Evolutionary conservation across 805 yeast genomes (phyloP).

Genomic region (Zygosaccharomyces gambellarensis): DNA sequence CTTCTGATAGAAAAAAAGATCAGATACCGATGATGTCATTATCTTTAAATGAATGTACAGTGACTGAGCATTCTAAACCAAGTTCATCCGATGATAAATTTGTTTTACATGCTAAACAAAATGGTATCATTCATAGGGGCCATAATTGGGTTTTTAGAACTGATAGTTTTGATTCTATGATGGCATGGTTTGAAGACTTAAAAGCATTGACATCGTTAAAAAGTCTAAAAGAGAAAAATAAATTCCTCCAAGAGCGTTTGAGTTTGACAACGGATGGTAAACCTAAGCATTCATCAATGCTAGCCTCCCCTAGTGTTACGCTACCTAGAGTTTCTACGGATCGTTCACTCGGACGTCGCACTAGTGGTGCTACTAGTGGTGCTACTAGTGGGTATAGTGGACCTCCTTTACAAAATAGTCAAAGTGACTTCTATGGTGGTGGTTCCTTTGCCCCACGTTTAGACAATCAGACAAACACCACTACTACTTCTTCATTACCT

Average conservation of each 20-base stretch:
- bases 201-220: constrained; percentile 59
- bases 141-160: constrained; percentile 95
- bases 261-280: constrained; percentile 19
- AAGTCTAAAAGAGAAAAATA: constrained; percentile 55
- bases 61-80: constrained; percentile 76
- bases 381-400: constrained; percentile 4
- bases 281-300: constrained; percentile 4
- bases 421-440: constrained; percentile 5
- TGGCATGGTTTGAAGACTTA: constrained; percentile 79
- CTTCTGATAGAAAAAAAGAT: constrained; percentile 76
- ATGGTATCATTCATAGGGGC: constrained; percentile 69
- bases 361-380: neutral
- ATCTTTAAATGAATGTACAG: constrained; percentile 69
- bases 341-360: neutral
- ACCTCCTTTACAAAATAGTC: constrained; percentile 1
- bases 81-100: constrained; percentile 71
- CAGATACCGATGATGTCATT: constrained; percentile 79
- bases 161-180: constrained; percentile 75
- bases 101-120: constrained; percentile 68
- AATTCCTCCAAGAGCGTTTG: constrained; percentile 35
- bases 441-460: constrained; percentile 15
- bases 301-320: constrained; percentile 1
- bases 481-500: constrained; percentile 24
- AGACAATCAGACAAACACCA: constrained; percentile 21
- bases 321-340: constrained; percentile 2